Conservation (phyloP, 2,329 filamentous ascomycete species). For the Emmonsia crescens region DNA sequence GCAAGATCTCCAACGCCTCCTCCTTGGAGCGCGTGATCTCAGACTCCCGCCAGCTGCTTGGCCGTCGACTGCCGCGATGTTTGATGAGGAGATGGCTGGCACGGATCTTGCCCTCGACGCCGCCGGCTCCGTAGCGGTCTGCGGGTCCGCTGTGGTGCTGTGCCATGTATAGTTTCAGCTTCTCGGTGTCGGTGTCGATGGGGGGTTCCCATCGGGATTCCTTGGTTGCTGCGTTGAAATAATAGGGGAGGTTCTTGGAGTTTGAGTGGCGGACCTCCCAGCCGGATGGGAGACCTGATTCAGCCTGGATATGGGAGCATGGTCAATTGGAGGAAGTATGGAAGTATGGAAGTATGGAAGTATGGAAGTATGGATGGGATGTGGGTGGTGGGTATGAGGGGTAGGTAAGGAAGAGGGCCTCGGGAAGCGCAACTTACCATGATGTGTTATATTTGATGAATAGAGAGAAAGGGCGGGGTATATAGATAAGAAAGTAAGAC, state of each 20-base stretch:
- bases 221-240: conserved; percentile 82
- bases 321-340: neutral
- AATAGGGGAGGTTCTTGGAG: conserved; percentile 97
- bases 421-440: neutral
- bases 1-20: conserved; percentile 69
- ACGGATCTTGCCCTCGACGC: conserved; percentile 72
- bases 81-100: conserved; percentile 89
- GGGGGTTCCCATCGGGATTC: conserved; percentile 95
- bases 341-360: neutral
- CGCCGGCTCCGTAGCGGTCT: conserved; percentile 19
- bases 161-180: conserved; percentile 90
- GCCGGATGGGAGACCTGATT: conserved; percentile 68
- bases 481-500: too few species aligned
- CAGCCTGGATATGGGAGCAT: conserved; percentile 39
- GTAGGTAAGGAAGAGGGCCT: neutral
- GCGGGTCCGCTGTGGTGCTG: conserved; percentile 58
- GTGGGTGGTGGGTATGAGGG: neutral
- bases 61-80: conserved; percentile 76
- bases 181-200: conserved; percentile 74
- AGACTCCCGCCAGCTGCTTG: conserved; percentile 85
- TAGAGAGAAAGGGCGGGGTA: too few species aligned
- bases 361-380: neutral
- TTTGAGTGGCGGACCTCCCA: conserved; percentile 98
- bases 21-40: conserved; percentile 82
- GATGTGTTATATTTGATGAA: neutral